These are phyloP conservation scores for Allomyces arbusculus DNA, from an alignment of 192 early-diverging fungal genomes.

Conservation along the genomic window DNA sequence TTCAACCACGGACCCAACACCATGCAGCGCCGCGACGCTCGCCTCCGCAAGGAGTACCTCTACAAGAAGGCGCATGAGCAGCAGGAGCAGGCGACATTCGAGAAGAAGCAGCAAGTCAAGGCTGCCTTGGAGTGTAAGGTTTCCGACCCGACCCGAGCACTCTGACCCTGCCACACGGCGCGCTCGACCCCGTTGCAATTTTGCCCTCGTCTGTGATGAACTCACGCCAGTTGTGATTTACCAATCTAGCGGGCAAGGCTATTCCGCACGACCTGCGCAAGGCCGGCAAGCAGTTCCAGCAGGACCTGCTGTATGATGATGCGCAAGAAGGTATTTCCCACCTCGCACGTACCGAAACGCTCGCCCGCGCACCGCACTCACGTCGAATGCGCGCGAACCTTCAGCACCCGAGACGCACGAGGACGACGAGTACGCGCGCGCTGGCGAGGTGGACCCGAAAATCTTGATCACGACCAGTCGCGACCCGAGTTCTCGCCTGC, in stretches of 20 bases:
- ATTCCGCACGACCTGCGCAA: slow-evolving; percentile 70
- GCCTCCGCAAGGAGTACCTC: slow-evolving; percentile 81
- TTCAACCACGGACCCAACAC: too few species aligned
- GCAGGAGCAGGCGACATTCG: slow-evolving; percentile 76
- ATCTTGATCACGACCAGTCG: slow-evolving; percentile 90
- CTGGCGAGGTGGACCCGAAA: slow-evolving; percentile 86
- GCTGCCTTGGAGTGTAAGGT: slow-evolving; percentile 58
- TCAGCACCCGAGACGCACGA: slow-evolving; percentile 52
- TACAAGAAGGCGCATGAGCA: slow-evolving; percentile 91
- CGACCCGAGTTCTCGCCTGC: slow-evolving; percentile 75
- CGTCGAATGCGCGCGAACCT: too few species aligned
- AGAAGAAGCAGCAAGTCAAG: slow-evolving; percentile 83
- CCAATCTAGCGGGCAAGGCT: slow-evolving; percentile 48
- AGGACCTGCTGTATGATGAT: slow-evolving; percentile 76
- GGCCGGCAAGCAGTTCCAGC: slow-evolving; percentile 48
- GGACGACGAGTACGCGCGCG: slow-evolving; percentile 92
- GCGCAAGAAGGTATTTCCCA: slow-evolving; percentile 40
- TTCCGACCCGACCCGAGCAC: not conserved
- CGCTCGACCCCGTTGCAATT: not conserved
- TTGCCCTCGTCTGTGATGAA: too few species aligned
- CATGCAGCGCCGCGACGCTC: slow-evolving; percentile 66
- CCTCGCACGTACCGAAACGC: too few species aligned
- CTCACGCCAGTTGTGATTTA: too few species aligned
- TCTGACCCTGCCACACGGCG: not conserved
- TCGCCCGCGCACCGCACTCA: not conserved